phyloP scores from a whole-genome alignment of 1,139 yeast species.

The Eremothecium gossypii region DNA sequence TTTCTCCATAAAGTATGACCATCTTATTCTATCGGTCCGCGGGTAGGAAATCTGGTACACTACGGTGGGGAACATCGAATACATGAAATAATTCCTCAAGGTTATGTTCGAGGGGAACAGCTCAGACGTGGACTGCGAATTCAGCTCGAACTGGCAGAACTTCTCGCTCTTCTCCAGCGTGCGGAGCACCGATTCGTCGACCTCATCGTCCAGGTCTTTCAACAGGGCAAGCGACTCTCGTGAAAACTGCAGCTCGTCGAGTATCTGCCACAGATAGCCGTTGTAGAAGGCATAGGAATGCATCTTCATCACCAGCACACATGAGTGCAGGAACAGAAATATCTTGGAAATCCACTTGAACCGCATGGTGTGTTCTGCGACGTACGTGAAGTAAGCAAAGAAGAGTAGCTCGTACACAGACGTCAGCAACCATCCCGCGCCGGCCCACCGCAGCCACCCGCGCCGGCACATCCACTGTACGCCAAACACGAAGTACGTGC shows the following conservation, averaged over 20 bases:
- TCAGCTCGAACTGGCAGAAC: slow-evolving; percentile 57
- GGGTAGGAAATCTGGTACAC: slow-evolving; percentile 79
- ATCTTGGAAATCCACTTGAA: slow-evolving; percentile 87
- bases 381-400: slow-evolving; percentile 38
- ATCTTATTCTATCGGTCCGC: slow-evolving; percentile 58
- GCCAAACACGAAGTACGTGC: slow-evolving; percentile 46
- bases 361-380: slow-evolving; percentile 40
- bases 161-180: slow-evolving; percentile 41
- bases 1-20: slow-evolving; percentile 63
- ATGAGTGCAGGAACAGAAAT: slow-evolving; percentile 69
- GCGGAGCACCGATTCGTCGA: slow-evolving; percentile 21
- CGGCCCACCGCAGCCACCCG: slow-evolving; percentile 45
- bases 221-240: slow-evolving; percentile 26
- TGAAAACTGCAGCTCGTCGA: slow-evolving; percentile 48
- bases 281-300: slow-evolving; percentile 85
- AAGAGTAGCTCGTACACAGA: slow-evolving; percentile 45
- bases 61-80: slow-evolving; percentile 83
- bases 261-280: slow-evolving; percentile 71
- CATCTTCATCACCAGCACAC: slow-evolving; percentile 84
- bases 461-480: slow-evolving; percentile 45
- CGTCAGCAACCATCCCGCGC: slow-evolving; percentile 53
- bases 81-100: slow-evolving; percentile 58
- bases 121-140: slow-evolving; percentile 35
- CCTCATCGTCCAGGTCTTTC: slow-evolving; percentile 6
- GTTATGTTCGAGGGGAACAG: slow-evolving; percentile 66